Percentiles rank a stretch among this genome's conserved stretches.
Conservation (phyloP, 495 filamentous ascomycete species). For the Aspergillus ellipticus region DNA sequence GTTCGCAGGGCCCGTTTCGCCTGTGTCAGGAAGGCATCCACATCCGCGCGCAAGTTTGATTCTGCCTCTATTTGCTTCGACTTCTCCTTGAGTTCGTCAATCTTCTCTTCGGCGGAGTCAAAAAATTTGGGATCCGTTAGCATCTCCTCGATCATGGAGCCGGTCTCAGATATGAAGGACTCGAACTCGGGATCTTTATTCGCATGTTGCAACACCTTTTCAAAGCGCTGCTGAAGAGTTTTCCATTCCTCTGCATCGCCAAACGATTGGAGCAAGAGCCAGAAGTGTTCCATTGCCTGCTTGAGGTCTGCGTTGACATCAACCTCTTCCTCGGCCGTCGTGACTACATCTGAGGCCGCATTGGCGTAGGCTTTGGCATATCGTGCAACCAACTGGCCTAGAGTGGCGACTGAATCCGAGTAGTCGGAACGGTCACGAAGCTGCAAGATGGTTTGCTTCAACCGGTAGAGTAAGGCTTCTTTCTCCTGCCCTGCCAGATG, state of each 20-base stretch:
- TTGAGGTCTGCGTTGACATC: constrained; percentile 71
- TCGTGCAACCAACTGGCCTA: constrained; percentile 69
- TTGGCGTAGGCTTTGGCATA: constrained; percentile 76
- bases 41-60: constrained; percentile 64
- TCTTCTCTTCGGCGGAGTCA: constrained; percentile 63
- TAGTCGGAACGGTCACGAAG: constrained; percentile 77
- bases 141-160: constrained; percentile 70
- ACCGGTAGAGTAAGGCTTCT: constrained; percentile 65
- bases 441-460: constrained; percentile 72
- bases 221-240: constrained; percentile 59
- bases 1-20: constrained; percentile 61
- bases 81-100: constrained; percentile 66
- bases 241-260: constrained; percentile 75
- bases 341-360: constrained; percentile 59
- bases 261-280: constrained; percentile 72
- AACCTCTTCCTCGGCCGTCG: constrained; percentile 63
- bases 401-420: constrained; percentile 74
- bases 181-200: constrained; percentile 83
- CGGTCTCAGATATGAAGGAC: constrained; percentile 64
- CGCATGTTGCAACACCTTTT: constrained; percentile 68
- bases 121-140: constrained; percentile 85
- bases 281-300: constrained; percentile 70
- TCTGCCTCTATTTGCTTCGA: constrained; percentile 59
- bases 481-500: constrained; percentile 65
- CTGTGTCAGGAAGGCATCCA: constrained; percentile 70